Conservation (phyloP, 306 rosid genomes). For the Erythrophleum fordii region DNA sequence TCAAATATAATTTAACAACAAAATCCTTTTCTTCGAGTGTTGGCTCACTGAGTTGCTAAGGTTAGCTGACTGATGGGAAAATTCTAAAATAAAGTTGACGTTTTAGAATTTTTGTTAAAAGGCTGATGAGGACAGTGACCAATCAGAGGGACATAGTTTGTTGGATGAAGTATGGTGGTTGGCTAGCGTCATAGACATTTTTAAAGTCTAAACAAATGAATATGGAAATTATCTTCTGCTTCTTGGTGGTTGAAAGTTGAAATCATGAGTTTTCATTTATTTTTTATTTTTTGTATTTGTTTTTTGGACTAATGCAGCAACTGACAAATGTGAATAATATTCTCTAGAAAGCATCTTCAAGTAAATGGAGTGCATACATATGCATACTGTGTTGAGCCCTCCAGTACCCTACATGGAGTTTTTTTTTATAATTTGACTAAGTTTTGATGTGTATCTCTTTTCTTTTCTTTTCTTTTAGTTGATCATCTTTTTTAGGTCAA, state of each 20-base stretch:
- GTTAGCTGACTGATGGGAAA: neutral
- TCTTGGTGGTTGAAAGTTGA: neutral
- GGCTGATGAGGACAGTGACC: no score
- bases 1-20: neutral
- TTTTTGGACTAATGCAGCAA: neutral
- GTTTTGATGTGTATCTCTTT: neutral
- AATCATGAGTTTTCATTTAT: neutral
- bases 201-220: neutral
- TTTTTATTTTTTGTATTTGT: neutral
- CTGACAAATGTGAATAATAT: neutral
- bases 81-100: neutral
- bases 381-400: neutral
- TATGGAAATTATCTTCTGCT: neutral
- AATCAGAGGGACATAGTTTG: neutral
- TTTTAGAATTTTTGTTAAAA: neutral
- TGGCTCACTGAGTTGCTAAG: neutral
- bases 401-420: neutral
- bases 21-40: neutral
- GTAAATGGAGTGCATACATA: neutral
- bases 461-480: neutral
- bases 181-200: neutral
- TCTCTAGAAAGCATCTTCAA: constrained; percentile 9
- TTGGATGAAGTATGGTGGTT: neutral
- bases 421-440: neutral
- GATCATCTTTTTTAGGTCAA: neutral